Percentiles rank a stretch among this genome's conserved stretches.
Conservation (phyloP, 805 yeast genomes). For the Saturnispora bothae region DNA sequence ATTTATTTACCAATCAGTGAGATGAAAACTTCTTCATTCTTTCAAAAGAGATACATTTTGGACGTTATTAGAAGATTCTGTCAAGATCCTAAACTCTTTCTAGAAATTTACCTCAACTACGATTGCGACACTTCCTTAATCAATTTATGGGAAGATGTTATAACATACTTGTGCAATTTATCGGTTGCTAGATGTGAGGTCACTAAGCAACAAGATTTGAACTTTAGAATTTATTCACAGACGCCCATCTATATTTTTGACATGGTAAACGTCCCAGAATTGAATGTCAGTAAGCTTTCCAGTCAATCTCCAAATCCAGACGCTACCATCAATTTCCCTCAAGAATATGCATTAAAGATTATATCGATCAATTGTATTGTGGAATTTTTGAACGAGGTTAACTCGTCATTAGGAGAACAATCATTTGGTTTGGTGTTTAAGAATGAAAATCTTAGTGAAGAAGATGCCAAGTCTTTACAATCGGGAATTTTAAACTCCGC, state of each 20-base stretch:
- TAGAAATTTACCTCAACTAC: slow-evolving; percentile 88
- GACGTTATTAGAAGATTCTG: slow-evolving; percentile 73
- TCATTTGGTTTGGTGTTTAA: slow-evolving; percentile 9
- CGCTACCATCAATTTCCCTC: slow-evolving; percentile 45
- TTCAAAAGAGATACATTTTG: slow-evolving; percentile 82
- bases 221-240: slow-evolving; percentile 36
- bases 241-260: slow-evolving; percentile 37
- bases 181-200: slow-evolving; percentile 65
- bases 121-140: slow-evolving; percentile 82
- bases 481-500: slow-evolving; percentile 17
- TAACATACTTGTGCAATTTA: slow-evolving; percentile 64
- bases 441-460: slow-evolving; percentile 3
- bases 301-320: slow-evolving; percentile 47
- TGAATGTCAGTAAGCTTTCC: slow-evolving; percentile 58
- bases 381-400: slow-evolving; percentile 67
- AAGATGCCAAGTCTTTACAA: background rate
- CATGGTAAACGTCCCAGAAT: slow-evolving; percentile 60
- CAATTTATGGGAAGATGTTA: slow-evolving; percentile 74
- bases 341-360: slow-evolving; percentile 78
- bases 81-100: slow-evolving; percentile 79
- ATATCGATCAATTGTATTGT: slow-evolving; percentile 72
- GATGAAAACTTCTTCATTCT: slow-evolving; percentile 81
- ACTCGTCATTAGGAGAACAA: slow-evolving; percentile 73
- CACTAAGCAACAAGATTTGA: slow-evolving; percentile 53
- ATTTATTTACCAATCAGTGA: slow-evolving; percentile 92